A percentile compares a stretch with the other conserved stretches of the same genome.
These are phyloP conservation scores for Castanea sativa DNA, from an alignment of 306 rosid genomes.

Conservation along the genomic window DNA sequence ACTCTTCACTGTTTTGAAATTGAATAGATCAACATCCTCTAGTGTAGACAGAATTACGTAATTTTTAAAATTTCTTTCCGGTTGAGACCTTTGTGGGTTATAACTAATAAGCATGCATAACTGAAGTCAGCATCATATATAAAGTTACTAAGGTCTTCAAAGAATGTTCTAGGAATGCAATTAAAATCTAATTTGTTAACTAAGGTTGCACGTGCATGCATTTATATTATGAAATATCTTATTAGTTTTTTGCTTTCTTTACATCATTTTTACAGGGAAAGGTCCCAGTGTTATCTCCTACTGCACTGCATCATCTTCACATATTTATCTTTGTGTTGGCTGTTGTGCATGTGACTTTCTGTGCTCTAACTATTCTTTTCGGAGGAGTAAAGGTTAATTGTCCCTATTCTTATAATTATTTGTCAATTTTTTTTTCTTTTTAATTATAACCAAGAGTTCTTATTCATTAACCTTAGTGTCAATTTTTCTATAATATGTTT, in stretches of 20 bases:
- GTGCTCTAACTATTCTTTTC: constrained; percentile 32
- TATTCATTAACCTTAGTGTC: not conserved
- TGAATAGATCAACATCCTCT: not conserved
- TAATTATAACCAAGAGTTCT: not conserved
- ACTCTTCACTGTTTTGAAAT: no score
- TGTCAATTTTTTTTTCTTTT: not conserved
- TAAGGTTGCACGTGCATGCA: not conserved
- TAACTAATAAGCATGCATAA: no score
- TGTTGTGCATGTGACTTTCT: constrained; percentile 35
- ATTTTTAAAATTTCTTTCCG: no score
- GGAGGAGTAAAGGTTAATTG: constrained; percentile 28
- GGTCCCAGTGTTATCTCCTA: constrained; percentile 29
- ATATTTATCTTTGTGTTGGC: constrained; percentile 41
- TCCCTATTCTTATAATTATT: not conserved
- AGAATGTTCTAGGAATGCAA: not conserved
- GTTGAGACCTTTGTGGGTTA: no score
- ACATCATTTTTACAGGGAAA: constrained; percentile 23
- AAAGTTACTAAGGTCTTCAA: not conserved
- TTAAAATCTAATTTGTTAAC: not conserved
- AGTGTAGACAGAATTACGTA: not conserved
- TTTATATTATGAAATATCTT: not conserved
- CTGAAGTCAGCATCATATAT: not conserved
- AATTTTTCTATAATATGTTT: not conserved
- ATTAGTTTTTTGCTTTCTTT: not conserved
- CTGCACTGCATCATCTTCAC: constrained; percentile 42